Evolutionary conservation across 139 green algal genomes (phyloP).

Genomic region (Tetradesmus obliquus): DNA sequence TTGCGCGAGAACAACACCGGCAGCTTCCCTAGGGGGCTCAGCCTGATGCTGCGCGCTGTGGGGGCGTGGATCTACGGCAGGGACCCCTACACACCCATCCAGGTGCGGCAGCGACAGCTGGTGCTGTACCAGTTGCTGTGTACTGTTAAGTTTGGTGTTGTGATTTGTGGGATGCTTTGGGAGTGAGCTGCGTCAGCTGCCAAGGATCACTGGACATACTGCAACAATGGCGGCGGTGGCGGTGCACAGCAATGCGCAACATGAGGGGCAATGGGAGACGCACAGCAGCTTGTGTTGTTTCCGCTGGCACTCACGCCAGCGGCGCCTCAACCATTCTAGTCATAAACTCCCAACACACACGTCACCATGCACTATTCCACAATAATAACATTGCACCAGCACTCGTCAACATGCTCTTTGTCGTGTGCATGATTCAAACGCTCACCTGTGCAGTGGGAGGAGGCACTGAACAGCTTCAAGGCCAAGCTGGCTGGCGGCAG

Average conservation of each 20-base stretch:
- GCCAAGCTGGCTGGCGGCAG: conserved; percentile 78
- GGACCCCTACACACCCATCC: conserved; percentile 92
- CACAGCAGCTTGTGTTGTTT: too few relatives aligned
- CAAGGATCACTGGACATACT: neutral
- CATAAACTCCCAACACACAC: too few relatives aligned
- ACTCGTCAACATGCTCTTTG: neutral
- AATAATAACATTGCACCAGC: neutral
- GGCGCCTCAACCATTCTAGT: too few relatives aligned
- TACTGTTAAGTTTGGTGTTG: neutral
- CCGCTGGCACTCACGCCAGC: too few relatives aligned
- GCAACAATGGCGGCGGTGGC: neutral
- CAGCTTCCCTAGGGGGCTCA: conserved; percentile 94
- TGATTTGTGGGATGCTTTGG: neutral
- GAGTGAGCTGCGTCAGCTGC: neutral
- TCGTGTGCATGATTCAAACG: too few relatives aligned
- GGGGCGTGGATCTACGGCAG: conserved; percentile 96
- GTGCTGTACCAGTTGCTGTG: neutral
- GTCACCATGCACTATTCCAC: too few relatives aligned
- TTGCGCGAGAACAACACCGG: conserved; percentile 99
- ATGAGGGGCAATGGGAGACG: too few relatives aligned
- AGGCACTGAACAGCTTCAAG: conserved; percentile 92
- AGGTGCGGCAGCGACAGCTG: conserved; percentile 47
- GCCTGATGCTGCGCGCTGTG: conserved; percentile 96
- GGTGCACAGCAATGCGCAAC: too few relatives aligned
- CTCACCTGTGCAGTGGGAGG: conserved; percentile 63